phyloP scores from a whole-genome alignment of 768 basidiomycete species.

The Agaricus bisporus region DNA sequence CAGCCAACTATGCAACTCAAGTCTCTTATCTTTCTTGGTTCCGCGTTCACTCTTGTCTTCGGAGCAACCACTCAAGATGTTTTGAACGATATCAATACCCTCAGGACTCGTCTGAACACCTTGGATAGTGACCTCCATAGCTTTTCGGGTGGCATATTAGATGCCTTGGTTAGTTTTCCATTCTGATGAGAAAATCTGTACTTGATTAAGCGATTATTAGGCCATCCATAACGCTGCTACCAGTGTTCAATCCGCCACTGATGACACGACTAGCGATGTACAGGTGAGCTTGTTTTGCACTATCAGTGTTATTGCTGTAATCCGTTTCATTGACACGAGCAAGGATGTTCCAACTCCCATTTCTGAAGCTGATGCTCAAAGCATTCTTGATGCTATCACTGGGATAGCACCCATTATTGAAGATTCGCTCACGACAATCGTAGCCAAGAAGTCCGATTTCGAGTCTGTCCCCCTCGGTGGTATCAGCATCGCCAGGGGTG shows the following conservation, averaged over 20 bases:
- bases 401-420: constrained; percentile 13
- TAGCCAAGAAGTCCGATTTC: neutral
- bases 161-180: constrained; percentile 19
- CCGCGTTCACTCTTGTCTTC: constrained; percentile 17
- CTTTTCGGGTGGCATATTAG: constrained; percentile 21
- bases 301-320: neutral
- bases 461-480: too few species aligned
- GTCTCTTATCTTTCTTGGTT: constrained; percentile 21
- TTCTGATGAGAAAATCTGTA: neutral
- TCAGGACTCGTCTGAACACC: constrained; percentile 20
- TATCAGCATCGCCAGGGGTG: too few species aligned
- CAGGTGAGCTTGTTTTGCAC: constrained; percentile 12
- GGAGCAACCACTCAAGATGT: constrained; percentile 23
- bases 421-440: too few species aligned
- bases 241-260: constrained; percentile 15
- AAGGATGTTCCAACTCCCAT: constrained; percentile 14
- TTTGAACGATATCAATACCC: constrained; percentile 21
- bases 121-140: constrained; percentile 25
- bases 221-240: constrained; percentile 20
- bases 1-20: constrained; percentile 20
- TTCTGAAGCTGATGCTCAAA: constrained; percentile 18
- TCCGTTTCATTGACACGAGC: neutral
- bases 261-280: constrained; percentile 22
- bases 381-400: constrained; percentile 17
- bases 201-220: constrained; percentile 3